Percentiles rank a stretch among this genome's conserved stretches.
Conservation (phyloP, 2,329 filamentous ascomycete species). For the Cladosporium colombiae region DNA sequence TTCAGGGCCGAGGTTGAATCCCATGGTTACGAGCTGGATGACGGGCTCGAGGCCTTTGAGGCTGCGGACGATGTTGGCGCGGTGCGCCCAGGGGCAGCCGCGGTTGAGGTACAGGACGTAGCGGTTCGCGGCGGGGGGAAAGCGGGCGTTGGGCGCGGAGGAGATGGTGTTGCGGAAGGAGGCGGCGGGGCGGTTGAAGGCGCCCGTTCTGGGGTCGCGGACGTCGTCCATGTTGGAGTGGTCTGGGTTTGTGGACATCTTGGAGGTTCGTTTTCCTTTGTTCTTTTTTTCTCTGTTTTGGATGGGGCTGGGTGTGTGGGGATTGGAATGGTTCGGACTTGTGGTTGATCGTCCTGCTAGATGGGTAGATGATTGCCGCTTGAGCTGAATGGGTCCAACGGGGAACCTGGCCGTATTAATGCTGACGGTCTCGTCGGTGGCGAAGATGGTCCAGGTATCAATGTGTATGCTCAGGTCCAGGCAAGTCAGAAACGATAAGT, state of each 20-base stretch:
- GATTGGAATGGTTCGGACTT: background rate
- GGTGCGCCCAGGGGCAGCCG: conserved; percentile 65
- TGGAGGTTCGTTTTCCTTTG: background rate
- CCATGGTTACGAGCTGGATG: conserved; percentile 51
- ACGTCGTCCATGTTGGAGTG: conserved; percentile 13
- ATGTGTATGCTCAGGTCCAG: background rate
- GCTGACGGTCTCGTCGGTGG: background rate
- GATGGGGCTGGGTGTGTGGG: background rate
- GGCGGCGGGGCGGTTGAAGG: conserved; percentile 56
- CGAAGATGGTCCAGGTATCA: background rate
- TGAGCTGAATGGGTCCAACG: background rate
- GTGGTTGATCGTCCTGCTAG: background rate
- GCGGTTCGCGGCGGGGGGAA: conserved; percentile 60
- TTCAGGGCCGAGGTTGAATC: conserved; percentile 43
- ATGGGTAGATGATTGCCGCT: background rate
- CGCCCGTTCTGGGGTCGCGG: conserved; percentile 37
- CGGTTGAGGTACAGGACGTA: conserved; percentile 63
- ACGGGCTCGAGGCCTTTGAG: conserved; percentile 55
- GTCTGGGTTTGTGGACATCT: conserved; percentile 5
- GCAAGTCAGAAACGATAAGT: background rate
- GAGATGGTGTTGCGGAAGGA: conserved; percentile 60
- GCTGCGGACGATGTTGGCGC: conserved; percentile 48
- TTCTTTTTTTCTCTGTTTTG: background rate
- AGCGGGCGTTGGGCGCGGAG: conserved; percentile 51
- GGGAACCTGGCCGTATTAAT: background rate